A percentile compares a stretch with the other conserved stretches of the same genome.
phyloP scores from a whole-genome alignment of 257 asterid genomes.

The Paulownia fortunei region DNA sequence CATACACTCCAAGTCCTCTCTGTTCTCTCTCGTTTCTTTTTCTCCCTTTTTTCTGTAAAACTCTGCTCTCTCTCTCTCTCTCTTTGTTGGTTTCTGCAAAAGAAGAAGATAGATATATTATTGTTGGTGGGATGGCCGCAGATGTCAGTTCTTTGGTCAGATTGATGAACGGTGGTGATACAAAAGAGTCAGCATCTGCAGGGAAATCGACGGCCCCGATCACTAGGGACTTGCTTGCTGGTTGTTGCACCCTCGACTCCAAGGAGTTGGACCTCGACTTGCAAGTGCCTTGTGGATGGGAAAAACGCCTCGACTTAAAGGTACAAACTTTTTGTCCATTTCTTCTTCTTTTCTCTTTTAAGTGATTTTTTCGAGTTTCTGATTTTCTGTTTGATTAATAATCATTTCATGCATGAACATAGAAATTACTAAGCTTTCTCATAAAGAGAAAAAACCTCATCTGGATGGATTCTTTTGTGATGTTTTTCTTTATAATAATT shows the following conservation, averaged over 20 bases:
- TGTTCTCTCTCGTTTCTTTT: not conserved
- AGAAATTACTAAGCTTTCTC: not conserved
- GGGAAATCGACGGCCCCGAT: constrained; percentile 65
- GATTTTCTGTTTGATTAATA: not conserved
- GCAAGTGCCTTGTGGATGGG: constrained; percentile 97
- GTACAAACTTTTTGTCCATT: constrained; percentile 35
- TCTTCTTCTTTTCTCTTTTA: not conserved
- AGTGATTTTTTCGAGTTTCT: not conserved
- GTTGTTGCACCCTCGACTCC: constrained; percentile 61
- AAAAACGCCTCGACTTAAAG: constrained; percentile 85
- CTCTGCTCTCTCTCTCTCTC: not conserved
- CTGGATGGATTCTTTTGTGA: not conserved
- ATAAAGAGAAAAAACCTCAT: not conserved
- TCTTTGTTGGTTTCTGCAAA: constrained; percentile 12
- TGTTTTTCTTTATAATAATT: not conserved
- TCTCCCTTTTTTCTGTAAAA: constrained; percentile 2
- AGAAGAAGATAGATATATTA: not conserved
- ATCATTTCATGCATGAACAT: not conserved
- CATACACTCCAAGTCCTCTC: not conserved
- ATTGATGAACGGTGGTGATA: constrained; percentile 61
- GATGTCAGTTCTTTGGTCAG: constrained; percentile 81
- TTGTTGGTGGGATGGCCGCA: constrained; percentile 65
- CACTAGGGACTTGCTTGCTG: constrained; percentile 86
- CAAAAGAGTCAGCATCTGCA: constrained; percentile 36
- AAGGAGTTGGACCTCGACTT: constrained; percentile 89